Evolutionary conservation across 441 rosid genomes (phyloP), one percentile per base, ranked within the genome.

Genomic region (Adansonia madagascariensis): DNA sequence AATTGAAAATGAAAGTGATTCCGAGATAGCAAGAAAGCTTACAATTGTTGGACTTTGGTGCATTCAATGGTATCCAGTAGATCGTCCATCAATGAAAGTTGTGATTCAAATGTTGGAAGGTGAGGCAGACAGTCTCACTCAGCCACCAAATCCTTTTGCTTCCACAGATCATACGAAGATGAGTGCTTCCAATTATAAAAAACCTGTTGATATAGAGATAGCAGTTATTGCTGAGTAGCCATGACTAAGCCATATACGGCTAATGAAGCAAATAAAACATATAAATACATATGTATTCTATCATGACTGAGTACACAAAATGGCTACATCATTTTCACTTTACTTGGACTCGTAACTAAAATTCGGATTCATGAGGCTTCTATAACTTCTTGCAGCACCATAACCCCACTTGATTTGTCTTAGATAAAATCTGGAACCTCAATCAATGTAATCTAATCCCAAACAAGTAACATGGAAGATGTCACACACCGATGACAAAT

Each of bases 41-140:
- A 61, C 84, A 43, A 74, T 80, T 39, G 85, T 85, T 6, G 85
- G 82, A 24, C 73, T 85, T 4, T 66, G 84, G 77, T 81, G 84
- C 84, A 81, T 85, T 8, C 84, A 85, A 47, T 81, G 85, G 88
- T 24, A 70, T 35, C 88, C 86, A 0, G 69, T 72, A 0, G 82
- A 79, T 57, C 86, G 88, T 22, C 88, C 86, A 0, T 70, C 83
- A 0, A 83, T 83, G 84, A 85, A 75, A 68, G 10, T 10, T 47
- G 83, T 81, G 4, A 80, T 83, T 52, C 88, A 85, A 50, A 85
- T 83, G 86, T 47, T 83, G 77, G 85, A 83, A 68, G 86, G 80
- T 11, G 80, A 73, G 14, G 75, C 39, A n/a, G 53, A 73, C 9
- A 24, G 24, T 24, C 24, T 24, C 24, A 24, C 59, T 83, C 9